These are phyloP conservation scores for Tulasnella sp. DNA, from an alignment of 768 basidiomycete genomes.

Conservation along the genomic window DNA sequence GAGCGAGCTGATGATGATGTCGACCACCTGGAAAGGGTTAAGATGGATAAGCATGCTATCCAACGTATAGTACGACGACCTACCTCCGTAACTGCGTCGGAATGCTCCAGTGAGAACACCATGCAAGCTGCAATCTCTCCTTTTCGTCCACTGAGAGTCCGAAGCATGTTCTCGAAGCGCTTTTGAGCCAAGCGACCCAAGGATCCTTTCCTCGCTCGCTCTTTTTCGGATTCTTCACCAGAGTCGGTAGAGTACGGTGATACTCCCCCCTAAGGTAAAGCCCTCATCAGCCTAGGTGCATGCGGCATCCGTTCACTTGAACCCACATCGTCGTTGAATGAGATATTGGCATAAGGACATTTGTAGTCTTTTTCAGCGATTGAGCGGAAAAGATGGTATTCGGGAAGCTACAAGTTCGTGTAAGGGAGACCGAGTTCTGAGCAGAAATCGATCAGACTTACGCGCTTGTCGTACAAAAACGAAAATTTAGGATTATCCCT, in stretches of 20 bases:
- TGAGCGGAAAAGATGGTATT: conserved; percentile 30
- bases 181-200: conserved; percentile 71
- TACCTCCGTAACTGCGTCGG: conserved; percentile 90
- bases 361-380: conserved; percentile 27
- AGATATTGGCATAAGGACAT: conserved; percentile 38
- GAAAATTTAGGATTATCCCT: conserved; percentile 69
- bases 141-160: conserved; percentile 71
- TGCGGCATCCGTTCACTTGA: conserved; percentile 14
- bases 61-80: neutral
- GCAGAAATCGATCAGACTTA: conserved; percentile 18
- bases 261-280: conserved; percentile 57
- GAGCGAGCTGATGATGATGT: conserved; percentile 81
- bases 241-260: conserved; percentile 88
- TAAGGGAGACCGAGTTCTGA: neutral
- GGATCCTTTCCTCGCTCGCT: conserved; percentile 59
- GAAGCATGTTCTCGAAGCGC: conserved; percentile 84
- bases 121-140: conserved; percentile 91
- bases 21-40: conserved; percentile 50
- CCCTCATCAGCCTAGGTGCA: neutral
- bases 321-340: conserved; percentile 69
- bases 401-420: conserved; percentile 23
- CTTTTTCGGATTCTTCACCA: conserved; percentile 85
- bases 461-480: conserved; percentile 44
- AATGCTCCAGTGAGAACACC: conserved; percentile 95
- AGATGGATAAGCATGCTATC: neutral